Conservation (phyloP, 2,329 filamentous ascomycete genomes). For the Chrysoporthe cubensis region DNA sequence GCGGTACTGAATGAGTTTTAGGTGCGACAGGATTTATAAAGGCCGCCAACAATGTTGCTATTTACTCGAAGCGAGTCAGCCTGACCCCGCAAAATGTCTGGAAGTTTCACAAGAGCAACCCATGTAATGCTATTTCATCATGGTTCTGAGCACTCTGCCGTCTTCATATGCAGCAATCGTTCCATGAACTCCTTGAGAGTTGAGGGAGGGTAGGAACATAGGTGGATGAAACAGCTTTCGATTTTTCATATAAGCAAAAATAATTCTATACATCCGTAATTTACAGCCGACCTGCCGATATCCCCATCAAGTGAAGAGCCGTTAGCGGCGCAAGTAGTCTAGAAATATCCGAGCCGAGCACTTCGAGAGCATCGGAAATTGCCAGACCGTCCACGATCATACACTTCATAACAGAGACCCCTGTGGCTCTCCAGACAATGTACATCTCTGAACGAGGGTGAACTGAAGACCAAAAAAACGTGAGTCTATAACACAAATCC, state of each 20-base stretch:
- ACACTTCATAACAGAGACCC: not conserved
- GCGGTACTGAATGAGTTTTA: too few relatives aligned
- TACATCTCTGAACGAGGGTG: not conserved
- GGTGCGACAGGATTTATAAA: too few relatives aligned
- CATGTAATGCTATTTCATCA: too few relatives aligned
- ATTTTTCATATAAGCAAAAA: not conserved
- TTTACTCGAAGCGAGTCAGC: too few relatives aligned
- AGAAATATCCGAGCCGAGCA: not conserved
- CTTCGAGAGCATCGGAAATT: not conserved
- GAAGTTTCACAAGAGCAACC: too few relatives aligned
- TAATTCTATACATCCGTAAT: slow-evolving; percentile 2
- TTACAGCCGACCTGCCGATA: not conserved
- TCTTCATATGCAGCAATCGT: too few relatives aligned
- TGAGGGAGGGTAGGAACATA: not conserved
- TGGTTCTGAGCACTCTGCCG: too few relatives aligned
- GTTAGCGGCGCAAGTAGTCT: not conserved
- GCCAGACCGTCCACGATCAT: not conserved
- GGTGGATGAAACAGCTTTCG: not conserved
- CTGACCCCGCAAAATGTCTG: too few relatives aligned
- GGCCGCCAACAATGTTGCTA: too few relatives aligned
- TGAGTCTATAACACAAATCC: slow-evolving; percentile 5
- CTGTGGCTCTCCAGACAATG: not conserved
- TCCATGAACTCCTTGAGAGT: too few relatives aligned
- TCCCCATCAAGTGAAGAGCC: not conserved
- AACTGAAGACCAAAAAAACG: not conserved